Percentiles rank a stretch among this genome's conserved stretches.
These are phyloP conservation scores for Fusarium sp. DNA, from an alignment of 2,329 filamentous ascomycete species.

Conservation along the genomic window DNA sequence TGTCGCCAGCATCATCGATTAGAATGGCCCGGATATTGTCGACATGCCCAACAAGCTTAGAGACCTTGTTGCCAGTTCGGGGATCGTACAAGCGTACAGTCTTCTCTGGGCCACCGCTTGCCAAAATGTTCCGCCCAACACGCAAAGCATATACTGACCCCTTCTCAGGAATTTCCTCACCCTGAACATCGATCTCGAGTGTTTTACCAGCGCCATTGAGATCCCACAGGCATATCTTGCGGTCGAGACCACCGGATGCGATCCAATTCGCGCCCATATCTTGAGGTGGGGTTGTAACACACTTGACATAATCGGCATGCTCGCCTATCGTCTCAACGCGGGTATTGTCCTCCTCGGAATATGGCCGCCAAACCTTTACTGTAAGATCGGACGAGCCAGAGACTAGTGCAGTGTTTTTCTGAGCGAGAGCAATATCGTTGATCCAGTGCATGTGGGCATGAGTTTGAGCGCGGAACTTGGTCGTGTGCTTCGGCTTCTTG, in stretches of 20 bases:
- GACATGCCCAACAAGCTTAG: slow-evolving; percentile 96
- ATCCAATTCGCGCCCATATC: slow-evolving; percentile 82
- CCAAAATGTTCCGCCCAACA: slow-evolving; percentile 83
- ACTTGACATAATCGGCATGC: slow-evolving; percentile 97
- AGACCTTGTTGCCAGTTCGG: slow-evolving; percentile 87
- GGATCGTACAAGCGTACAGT: slow-evolving; percentile 94
- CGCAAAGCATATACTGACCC: slow-evolving; percentile 94
- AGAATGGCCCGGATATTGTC: slow-evolving; percentile 94
- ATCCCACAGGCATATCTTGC: slow-evolving; percentile 95
- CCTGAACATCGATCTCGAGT: slow-evolving; percentile 85
- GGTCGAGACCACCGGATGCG: slow-evolving; percentile 91
- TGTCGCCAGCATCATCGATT: slow-evolving; percentile 89
- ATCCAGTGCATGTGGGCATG: slow-evolving; percentile 95
- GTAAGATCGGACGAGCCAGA: slow-evolving; percentile 95
- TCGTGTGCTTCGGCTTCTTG: slow-evolving; percentile 59
- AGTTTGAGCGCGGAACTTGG: slow-evolving; percentile 71
- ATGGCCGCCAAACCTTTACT: slow-evolving; percentile 91
- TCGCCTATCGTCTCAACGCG: slow-evolving; percentile 81
- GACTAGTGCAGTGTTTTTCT: slow-evolving; percentile 82
- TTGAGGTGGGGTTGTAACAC: slow-evolving; percentile 79
- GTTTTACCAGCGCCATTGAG: slow-evolving; percentile 87
- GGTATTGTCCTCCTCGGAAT: slow-evolving; percentile 68
- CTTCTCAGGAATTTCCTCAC: slow-evolving; percentile 88
- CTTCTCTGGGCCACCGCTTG: slow-evolving; percentile 93
- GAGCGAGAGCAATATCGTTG: slow-evolving; percentile 88